A percentile compares a stretch with the other conserved stretches of the same genome.
phyloP scores from a whole-genome alignment of 257 asterid genomes.

The Ocimum tenuiflorum region DNA sequence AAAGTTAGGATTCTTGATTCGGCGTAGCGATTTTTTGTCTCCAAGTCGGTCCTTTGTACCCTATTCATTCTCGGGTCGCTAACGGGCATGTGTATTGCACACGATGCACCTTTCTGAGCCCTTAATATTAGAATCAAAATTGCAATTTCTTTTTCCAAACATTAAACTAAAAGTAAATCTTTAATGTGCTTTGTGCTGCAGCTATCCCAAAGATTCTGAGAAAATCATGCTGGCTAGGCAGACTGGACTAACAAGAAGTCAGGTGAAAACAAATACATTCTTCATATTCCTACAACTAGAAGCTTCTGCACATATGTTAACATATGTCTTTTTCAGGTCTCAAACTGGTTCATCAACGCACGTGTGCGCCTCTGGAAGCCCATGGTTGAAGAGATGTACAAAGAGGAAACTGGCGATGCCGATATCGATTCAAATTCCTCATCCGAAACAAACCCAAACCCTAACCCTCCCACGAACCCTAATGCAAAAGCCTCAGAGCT shows the following conservation, averaged over 20 bases:
- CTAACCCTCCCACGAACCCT: constrained; percentile 21
- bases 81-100: too few relatives aligned
- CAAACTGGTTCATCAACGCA: constrained; percentile 97
- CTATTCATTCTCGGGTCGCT: too few relatives aligned
- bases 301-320: constrained; percentile 14
- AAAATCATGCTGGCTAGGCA: constrained; percentile 86
- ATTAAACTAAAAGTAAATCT: too few relatives aligned
- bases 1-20: too few relatives aligned
- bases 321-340: constrained; percentile 45
- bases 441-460: too few relatives aligned
- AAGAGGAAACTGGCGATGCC: constrained; percentile 61
- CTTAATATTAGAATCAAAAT: too few relatives aligned
- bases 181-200: constrained; percentile 29
- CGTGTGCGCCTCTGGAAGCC: constrained; percentile 96
- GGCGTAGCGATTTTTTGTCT: too few relatives aligned
- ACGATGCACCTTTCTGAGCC: too few relatives aligned
- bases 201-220: constrained; percentile 87
- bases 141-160: too few relatives aligned
- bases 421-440: constrained; percentile 61
- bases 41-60: too few relatives aligned
- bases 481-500: constrained; percentile 33
- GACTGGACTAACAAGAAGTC: constrained; percentile 84
- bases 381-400: constrained; percentile 96
- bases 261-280: constrained; percentile 39
- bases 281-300: background rate